A percentile compares a stretch with the other conserved stretches of the same genome.
phyloP scores from a whole-genome alignment of 306 rosid species.

The Rosa persica region DNA sequence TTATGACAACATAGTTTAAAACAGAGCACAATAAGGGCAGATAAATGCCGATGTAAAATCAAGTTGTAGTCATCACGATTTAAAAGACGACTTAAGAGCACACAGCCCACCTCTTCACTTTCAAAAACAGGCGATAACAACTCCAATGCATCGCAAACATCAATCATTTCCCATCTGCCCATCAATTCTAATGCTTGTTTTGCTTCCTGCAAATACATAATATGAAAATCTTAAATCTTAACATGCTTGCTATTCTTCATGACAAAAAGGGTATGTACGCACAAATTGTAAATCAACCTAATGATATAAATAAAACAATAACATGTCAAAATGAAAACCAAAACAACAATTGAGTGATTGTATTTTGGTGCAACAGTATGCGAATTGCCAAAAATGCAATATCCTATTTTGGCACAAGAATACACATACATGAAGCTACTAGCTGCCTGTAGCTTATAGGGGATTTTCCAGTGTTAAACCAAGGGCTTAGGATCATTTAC shows the following conservation, averaged over 20 bases:
- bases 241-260: background rate
- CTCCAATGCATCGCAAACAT: constrained; percentile 91
- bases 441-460: constrained; percentile 12
- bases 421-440: background rate
- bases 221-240: constrained; percentile 10
- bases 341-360: background rate
- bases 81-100: background rate
- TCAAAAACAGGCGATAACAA: constrained; percentile 93
- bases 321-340: background rate
- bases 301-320: background rate
- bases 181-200: constrained; percentile 90
- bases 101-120: constrained; percentile 82
- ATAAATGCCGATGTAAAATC: background rate
- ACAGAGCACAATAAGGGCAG: background rate
- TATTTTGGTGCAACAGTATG: background rate
- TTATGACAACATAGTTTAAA: background rate
- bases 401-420: background rate
- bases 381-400: background rate
- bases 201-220: constrained; percentile 79
- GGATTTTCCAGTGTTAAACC: background rate
- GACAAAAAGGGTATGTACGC: background rate
- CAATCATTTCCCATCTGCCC: constrained; percentile 97
- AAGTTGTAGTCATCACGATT: background rate
- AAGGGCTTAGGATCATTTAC: background rate
- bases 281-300: background rate